A percentile compares a stretch with the other conserved stretches of the same genome.
These are phyloP conservation scores for Agapanthus africanus DNA, from an alignment of 106 monocot genomes.

Conservation along the genomic window DNA sequence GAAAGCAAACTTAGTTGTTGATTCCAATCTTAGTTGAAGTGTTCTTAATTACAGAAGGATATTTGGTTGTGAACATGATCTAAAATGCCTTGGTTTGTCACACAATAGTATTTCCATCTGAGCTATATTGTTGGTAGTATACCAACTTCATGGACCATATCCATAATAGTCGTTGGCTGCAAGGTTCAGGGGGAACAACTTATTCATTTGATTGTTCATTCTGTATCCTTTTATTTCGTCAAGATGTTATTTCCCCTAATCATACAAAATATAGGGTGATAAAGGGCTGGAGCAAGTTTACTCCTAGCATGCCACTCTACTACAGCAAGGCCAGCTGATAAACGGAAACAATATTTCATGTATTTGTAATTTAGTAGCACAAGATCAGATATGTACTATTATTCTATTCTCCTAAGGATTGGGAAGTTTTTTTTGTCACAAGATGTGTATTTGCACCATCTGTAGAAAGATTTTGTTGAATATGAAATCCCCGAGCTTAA, in stretches of 20 bases:
- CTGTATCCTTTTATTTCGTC: neutral
- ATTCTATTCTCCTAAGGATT: too few species aligned
- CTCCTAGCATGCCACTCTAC: neutral
- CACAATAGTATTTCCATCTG: neutral
- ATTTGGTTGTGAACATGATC: neutral
- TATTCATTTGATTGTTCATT: neutral
- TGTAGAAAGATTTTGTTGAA: neutral
- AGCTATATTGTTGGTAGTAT: neutral
- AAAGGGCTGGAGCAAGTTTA: neutral
- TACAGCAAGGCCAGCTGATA: neutral
- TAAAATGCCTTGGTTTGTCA: neutral
- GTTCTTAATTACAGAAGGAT: neutral
- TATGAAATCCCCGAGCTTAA: neutral
- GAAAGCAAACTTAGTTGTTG: neutral
- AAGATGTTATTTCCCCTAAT: neutral
- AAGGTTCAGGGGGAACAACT: neutral
- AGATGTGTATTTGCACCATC: neutral
- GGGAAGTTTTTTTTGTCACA: too few species aligned
- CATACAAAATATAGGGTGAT: neutral
- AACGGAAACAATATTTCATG: neutral
- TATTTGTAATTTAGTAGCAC: neutral
- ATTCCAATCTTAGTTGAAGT: neutral
- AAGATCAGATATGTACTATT: too few species aligned
- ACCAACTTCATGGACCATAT: neutral
- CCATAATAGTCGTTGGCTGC: neutral